phyloP scores from a whole-genome alignment of 2,329 filamentous ascomycete species.

The Penicillium sp. region DNA sequence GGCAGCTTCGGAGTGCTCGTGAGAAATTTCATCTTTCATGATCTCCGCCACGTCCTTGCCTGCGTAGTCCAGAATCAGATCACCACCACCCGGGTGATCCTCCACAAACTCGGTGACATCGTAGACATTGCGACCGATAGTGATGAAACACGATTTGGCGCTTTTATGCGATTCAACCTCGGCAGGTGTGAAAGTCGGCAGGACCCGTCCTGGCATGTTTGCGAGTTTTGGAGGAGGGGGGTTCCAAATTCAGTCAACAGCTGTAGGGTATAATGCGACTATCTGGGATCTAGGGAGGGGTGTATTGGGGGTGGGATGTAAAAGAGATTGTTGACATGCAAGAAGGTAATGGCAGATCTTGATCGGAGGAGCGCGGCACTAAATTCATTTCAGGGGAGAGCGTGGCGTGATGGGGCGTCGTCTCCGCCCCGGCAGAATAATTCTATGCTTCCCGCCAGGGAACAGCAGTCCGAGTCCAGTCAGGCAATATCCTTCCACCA shows the following conservation, averaged over 20 bases:
- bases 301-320: background rate
- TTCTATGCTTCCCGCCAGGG: constrained; percentile 1
- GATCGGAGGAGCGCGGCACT: constrained; percentile 17
- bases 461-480: background rate
- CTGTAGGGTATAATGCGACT: background rate
- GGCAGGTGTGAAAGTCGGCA: constrained; percentile 80
- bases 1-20: constrained; percentile 87
- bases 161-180: constrained; percentile 84
- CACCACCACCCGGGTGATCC: constrained; percentile 87
- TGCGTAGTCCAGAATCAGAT: constrained; percentile 86
- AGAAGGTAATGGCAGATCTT: background rate
- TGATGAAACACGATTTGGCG: constrained; percentile 87
- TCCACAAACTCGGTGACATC: constrained; percentile 91
- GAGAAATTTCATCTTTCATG: constrained; percentile 80
- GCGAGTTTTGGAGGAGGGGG: background rate
- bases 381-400: constrained; percentile 30
- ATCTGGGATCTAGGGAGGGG: background rate
- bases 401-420: constrained; percentile 32
- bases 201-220: constrained; percentile 77
- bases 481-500: background rate
- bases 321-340: constrained; percentile 8
- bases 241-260: constrained; percentile 12
- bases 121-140: constrained; percentile 86
- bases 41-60: constrained; percentile 86
- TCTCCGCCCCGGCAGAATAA: constrained; percentile 30